Percentiles rank a stretch among this genome's conserved stretches.
Evolutionary conservation across 2,329 filamentous ascomycete genomes (phyloP).

Genomic region (Paecilomyces niveus): DNA sequence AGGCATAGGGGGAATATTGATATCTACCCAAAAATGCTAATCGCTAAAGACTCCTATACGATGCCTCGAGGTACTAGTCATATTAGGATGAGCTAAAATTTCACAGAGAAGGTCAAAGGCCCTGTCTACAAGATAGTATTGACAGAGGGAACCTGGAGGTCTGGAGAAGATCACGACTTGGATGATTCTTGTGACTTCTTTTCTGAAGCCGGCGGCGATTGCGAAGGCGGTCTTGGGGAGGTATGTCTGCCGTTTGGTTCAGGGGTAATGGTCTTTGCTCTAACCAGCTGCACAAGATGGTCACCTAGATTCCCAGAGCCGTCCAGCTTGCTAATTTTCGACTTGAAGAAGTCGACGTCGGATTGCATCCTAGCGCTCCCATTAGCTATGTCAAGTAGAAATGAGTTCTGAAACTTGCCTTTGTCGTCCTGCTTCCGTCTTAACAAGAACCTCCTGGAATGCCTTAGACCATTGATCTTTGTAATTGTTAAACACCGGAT

Average conservation of each 20-base stretch:
- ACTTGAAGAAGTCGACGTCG: conserved; percentile 67
- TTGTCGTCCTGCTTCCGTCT: conserved; percentile 60
- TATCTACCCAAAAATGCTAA: neutral
- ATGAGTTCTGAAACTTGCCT: conserved; percentile 49
- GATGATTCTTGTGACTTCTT: neutral
- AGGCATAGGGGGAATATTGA: neutral
- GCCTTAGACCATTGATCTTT: conserved; percentile 69
- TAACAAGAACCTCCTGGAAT: conserved; percentile 58
- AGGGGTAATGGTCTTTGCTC: conserved; percentile 27
- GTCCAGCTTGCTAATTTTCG: conserved; percentile 67
- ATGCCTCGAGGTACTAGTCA: neutral
- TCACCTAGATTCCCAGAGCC: conserved; percentile 69
- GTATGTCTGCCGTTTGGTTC: conserved; percentile 3
- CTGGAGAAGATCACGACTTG: neutral
- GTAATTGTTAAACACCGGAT: conserved; percentile 75
- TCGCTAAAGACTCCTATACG: neutral
- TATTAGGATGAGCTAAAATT: neutral
- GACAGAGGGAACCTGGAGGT: neutral
- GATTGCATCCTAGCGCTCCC: conserved; percentile 59
- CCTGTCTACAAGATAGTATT: neutral
- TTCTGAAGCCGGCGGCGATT: neutral
- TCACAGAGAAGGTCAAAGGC: neutral
- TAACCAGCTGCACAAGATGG: conserved; percentile 51
- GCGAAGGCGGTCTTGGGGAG: conserved; percentile 1
- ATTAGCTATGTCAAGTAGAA: conserved; percentile 13